These are phyloP conservation scores for Trypanosomatidae sp. DNA, from an alignment of 208 protist species.

Conservation along the genomic window DNA sequence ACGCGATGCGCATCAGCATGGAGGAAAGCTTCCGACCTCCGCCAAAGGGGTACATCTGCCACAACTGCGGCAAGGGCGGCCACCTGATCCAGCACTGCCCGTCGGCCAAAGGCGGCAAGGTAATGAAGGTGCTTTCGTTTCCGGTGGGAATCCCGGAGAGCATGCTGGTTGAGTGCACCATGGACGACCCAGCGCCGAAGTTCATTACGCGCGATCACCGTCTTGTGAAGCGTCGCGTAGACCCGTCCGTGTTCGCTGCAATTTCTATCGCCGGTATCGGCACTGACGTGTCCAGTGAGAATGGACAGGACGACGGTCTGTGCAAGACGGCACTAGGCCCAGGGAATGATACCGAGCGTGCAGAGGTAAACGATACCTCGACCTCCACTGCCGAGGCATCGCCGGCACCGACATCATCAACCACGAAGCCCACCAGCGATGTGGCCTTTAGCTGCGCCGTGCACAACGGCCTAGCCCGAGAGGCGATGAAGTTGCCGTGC, in stretches of 20 bases:
- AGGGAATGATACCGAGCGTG: neutral
- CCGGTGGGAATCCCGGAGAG: slow-evolving; percentile 88
- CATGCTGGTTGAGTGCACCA: slow-evolving; percentile 84
- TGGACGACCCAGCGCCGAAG: slow-evolving; percentile 86
- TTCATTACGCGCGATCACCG: slow-evolving; percentile 86
- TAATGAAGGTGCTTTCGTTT: slow-evolving; percentile 60
- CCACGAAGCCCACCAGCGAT: neutral
- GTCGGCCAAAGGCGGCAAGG: slow-evolving; percentile 46
- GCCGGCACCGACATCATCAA: slow-evolving; percentile 4
- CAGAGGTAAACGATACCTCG: neutral
- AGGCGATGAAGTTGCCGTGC: slow-evolving; percentile 76
- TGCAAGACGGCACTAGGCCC: neutral
- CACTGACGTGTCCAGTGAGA: neutral
- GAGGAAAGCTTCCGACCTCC: slow-evolving; percentile 68
- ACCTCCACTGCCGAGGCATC: neutral
- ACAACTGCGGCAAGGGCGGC: slow-evolving; percentile 87
- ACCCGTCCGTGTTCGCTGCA: slow-evolving; percentile 54
- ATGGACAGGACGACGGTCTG: neutral
- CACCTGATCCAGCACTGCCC: slow-evolving; percentile 89
- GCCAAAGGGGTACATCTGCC: slow-evolving; percentile 80
- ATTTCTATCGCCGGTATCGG: slow-evolving; percentile 25
- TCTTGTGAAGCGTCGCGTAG: slow-evolving; percentile 74
- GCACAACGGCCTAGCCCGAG: slow-evolving; percentile 48
- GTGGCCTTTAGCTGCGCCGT: slow-evolving; percentile 36
- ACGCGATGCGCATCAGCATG: slow-evolving; percentile 29